These are phyloP conservation scores for Delphinella strobiligena DNA, from an alignment of 2,329 filamentous ascomycete species.

Conservation along the genomic window DNA sequence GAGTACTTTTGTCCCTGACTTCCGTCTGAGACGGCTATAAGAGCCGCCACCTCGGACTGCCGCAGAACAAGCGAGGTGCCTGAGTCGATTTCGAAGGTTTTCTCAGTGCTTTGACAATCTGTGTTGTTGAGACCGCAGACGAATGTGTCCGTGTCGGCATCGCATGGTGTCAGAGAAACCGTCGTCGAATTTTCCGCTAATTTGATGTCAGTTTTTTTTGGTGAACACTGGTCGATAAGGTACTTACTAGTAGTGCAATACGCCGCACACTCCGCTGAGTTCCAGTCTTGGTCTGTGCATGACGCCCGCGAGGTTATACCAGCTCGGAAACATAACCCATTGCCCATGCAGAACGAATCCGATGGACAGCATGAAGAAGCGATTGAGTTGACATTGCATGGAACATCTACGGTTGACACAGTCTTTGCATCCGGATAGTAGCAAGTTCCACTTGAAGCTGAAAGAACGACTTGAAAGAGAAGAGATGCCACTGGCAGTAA, in stretches of 20 bases:
- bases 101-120: constrained; percentile 13
- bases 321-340: constrained; percentile 19
- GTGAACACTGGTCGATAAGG: not conserved
- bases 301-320: constrained; percentile 19
- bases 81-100: constrained; percentile 16
- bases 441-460: constrained; percentile 14
- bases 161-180: constrained; percentile 9
- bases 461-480: constrained; percentile 6
- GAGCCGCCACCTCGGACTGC: constrained; percentile 16
- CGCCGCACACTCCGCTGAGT: constrained; percentile 15
- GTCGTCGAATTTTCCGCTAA: not conserved
- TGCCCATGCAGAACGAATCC: constrained; percentile 19
- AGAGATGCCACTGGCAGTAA: not conserved
- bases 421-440: constrained; percentile 18
- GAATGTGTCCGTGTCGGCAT: constrained; percentile 15
- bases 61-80: constrained; percentile 16
- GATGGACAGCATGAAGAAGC: constrained; percentile 18
- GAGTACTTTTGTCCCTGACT: constrained; percentile 12
- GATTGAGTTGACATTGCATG: constrained; percentile 12
- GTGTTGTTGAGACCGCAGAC: constrained; percentile 18
- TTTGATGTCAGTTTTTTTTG: not conserved
- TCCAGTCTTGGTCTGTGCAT: constrained; percentile 22
- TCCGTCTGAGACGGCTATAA: constrained; percentile 12
- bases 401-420: constrained; percentile 14
- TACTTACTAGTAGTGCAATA: constrained; percentile 17